Evolutionary conservation across 371 early-diverging fungal species (phyloP), one percentile per base, ranked within the genome.

Genomic region (Apophysomyces ossiformis): DNA sequence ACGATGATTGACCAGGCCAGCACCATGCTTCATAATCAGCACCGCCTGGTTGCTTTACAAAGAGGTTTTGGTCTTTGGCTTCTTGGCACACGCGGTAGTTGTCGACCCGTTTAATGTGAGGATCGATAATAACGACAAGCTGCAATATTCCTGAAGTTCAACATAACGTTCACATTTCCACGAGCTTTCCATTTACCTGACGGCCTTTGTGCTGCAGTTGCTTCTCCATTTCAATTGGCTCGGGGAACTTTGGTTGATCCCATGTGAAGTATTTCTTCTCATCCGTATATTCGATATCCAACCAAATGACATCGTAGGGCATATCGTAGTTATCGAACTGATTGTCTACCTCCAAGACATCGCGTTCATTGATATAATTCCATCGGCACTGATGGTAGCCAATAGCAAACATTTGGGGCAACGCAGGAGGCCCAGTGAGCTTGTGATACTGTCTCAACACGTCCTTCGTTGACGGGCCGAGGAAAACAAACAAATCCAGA

Each of bases 101-200:
- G 37, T 85, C 77, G 45, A 93, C 95, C 11, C 84, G 84, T 75
- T 98, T 99, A 77, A 99, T 91, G 74, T 99, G 99, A 9, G 99
- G 99, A 78, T 99, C 99, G 57, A 97, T 87, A 66, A 99, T 96
- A 1, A 91, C 93, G 18, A 99, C 98, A 81, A 98, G 88, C 89
- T 84, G 69, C 8, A 45, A 39, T 64, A 7, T 43, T 37, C 5
- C 37, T 64, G 32, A 1, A 26, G 2, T 26, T 57, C 35, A n/a
- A 38, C 54, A 60, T 47, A 4, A n/a, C 43, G 44, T 21, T 15
- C 5, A 32, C 15, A 38, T 36, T 37, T 60, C 44, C 18, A 18
- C n/a, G 2, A 15, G n/a, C 35, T 1, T 15, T 32, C 16, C 36
- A 13, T 57, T 68, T 76, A 89, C 92, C 85, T 95, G 93, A 57